Evolutionary conservation across 2,329 filamentous ascomycete genomes (phyloP).

Genomic region (Thermothelomyces thermophilus): DNA sequence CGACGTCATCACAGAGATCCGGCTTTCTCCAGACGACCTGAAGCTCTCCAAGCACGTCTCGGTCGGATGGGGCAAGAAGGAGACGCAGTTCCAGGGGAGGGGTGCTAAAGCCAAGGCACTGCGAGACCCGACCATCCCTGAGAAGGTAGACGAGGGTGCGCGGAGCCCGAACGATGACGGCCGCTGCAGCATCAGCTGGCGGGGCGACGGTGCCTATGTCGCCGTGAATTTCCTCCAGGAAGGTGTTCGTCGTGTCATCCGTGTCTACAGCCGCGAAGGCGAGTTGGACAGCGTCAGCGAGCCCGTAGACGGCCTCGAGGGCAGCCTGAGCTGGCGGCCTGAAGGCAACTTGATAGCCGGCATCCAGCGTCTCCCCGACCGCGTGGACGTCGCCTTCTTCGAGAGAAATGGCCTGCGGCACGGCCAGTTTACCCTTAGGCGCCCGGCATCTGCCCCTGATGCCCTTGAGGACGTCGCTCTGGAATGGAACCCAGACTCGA

Average conservation of each 20-base stretch:
- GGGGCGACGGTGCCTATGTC: constrained; percentile 87
- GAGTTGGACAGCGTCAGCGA: constrained; percentile 89
- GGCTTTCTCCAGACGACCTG: constrained; percentile 68
- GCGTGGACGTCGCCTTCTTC: constrained; percentile 86
- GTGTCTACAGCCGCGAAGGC: constrained; percentile 87
- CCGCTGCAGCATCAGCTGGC: constrained; percentile 74
- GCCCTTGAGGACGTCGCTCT: constrained; percentile 39
- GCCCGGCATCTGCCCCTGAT: constrained; percentile 16
- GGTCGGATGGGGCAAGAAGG: constrained; percentile 96
- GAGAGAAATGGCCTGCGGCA: constrained; percentile 97
- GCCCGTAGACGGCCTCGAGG: constrained; percentile 87
- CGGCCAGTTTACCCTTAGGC: constrained; percentile 78
- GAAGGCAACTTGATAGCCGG: constrained; percentile 86
- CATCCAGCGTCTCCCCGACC: constrained; percentile 63
- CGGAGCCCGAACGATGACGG: constrained; percentile 69
- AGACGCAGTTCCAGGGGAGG: constrained; percentile 95
- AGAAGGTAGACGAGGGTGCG: constrained; percentile 78
- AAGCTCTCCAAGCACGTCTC: constrained; percentile 89
- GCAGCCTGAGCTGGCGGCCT: constrained; percentile 82
- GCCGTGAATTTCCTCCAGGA: constrained; percentile 75
- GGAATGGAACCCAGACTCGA: constrained; percentile 88
- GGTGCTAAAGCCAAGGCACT: constrained; percentile 78
- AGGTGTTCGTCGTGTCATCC: constrained; percentile 66
- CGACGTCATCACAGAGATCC: constrained; percentile 71
- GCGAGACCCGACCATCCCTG: constrained; percentile 88